Evolutionary conservation across 2,329 filamentous ascomycete species (phyloP).

Genomic region (Ophiostoma sp.): DNA sequence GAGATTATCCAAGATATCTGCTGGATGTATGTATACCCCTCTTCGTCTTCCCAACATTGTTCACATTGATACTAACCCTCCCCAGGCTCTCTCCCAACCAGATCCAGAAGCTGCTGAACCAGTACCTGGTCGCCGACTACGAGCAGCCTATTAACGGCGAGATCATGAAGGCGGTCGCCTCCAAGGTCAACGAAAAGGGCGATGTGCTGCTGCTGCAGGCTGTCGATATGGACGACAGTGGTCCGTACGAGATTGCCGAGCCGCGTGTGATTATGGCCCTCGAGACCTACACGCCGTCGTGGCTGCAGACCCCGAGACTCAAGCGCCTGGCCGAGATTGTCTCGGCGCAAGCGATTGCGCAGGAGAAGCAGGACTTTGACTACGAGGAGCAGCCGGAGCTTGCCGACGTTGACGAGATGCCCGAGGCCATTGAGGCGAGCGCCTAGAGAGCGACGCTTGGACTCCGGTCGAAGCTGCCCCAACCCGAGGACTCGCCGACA

Average conservation of each 20-base stretch:
- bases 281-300: conserved; percentile 97
- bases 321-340: conserved; percentile 99
- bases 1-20: conserved; percentile 99
- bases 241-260: conserved; percentile 97
- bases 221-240: conserved; percentile 98
- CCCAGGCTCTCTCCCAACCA: conserved; percentile 91
- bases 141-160: conserved; percentile 99
- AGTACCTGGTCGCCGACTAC: conserved; percentile 97
- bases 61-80: neutral
- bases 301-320: conserved; percentile 92
- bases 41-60: neutral
- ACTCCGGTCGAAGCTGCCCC: conserved; percentile 27
- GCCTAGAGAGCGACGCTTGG: conserved; percentile 38
- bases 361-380: conserved; percentile 73
- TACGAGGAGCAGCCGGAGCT: conserved; percentile 50
- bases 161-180: conserved; percentile 99
- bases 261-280: conserved; percentile 92
- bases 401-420: conserved; percentile 52
- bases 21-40: conserved; percentile 80
- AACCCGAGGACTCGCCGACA: conserved; percentile 33
- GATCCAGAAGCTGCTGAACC: conserved; percentile 97
- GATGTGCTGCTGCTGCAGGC: conserved; percentile 90
- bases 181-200: conserved; percentile 95
- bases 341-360: conserved; percentile 90
- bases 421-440: conserved; percentile 40